phyloP scores from a whole-genome alignment of 1,139 yeast species.

The Protomyces pachydermus region DNA sequence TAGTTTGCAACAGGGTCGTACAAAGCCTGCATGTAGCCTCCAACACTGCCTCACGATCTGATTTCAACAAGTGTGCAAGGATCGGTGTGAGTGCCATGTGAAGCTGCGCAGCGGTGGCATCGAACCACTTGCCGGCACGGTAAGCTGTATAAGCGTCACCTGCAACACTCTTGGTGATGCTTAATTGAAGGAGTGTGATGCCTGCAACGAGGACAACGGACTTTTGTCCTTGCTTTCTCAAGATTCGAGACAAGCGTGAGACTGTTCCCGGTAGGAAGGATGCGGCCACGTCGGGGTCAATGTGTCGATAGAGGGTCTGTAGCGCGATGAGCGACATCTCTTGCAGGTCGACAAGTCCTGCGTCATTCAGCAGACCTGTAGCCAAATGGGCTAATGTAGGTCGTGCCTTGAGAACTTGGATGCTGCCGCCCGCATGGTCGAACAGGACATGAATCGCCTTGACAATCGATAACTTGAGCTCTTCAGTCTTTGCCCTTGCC shows the following conservation, averaged over 20 bases:
- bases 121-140: constrained; percentile 6
- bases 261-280: constrained; percentile 21
- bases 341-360: neutral
- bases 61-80: neutral
- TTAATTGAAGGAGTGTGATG: neutral
- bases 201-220: neutral
- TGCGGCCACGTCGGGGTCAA: constrained; percentile 9
- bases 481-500: constrained; percentile 13
- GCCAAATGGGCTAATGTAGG: constrained; percentile 15
- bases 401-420: constrained; percentile 1
- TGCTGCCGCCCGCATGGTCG: neutral
- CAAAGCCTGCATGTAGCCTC: neutral
- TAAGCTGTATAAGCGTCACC: neutral
- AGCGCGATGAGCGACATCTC: neutral
- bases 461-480: neutral
- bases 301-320: neutral
- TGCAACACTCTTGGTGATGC: neutral
- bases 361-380: neutral
- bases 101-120: constrained; percentile 13
- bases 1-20: neutral
- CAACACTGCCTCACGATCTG: neutral
- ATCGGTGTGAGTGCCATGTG: constrained; percentile 13
- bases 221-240: neutral
- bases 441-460: neutral
- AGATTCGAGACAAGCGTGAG: neutral